Base-by-base conservation (phyloP, 768 basidiomycete genomes). In the Leccinum pellstonianum region DNA sequence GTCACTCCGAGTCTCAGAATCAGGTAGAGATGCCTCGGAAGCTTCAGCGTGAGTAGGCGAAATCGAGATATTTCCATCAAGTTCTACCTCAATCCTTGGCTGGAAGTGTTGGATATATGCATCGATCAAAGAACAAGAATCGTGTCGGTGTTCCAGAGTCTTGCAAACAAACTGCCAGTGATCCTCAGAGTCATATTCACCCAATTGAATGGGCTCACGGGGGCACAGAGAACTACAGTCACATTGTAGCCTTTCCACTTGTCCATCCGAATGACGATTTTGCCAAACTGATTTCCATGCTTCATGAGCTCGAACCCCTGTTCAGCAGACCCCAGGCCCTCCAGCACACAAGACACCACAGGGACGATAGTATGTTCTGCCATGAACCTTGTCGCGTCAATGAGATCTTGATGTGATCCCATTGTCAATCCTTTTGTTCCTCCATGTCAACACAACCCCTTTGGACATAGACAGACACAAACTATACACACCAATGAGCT, bases 391-490 rank as follows among this genome's bases (percentile, higher is more conserved):
- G 91, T 91, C 21, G 91, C 91, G 35, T 86, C 84, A 55, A 80
- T 70, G 59, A 94, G 79, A 73, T 94, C 91, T 56, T 51, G 79
- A 64, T 80, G 83, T 7, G 91, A 93, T 17, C 91, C 93, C 91
- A 94, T 91, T 29, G 88, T 91, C 2, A 90, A 90, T 33, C 91
- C 91, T 91, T 61, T 54, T 41, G 59, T 57, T 57, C 55, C 56
- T 5, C 53, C 61, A 62, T 56, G 49, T 70, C 58, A 72, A 38
- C 19, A 57, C 19, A 37, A 9, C 49, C 57, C 25, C 60, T 27
- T 11, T 50, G 50, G 56, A 49, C 38, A 54, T 19, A 37, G 51
- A 37, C n/a, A 21, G 31, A 49, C 11, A 56, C 17, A 47, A 21
- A 47, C 17, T 33, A 19, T 17, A 70, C 80, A 47, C 50, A 91